A percentile compares a stretch with the other conserved stretches of the same genome.
Evolutionary conservation across 1,284 basidiomycete genomes (phyloP).

Genomic region (Heterobasidion parviporum): DNA sequence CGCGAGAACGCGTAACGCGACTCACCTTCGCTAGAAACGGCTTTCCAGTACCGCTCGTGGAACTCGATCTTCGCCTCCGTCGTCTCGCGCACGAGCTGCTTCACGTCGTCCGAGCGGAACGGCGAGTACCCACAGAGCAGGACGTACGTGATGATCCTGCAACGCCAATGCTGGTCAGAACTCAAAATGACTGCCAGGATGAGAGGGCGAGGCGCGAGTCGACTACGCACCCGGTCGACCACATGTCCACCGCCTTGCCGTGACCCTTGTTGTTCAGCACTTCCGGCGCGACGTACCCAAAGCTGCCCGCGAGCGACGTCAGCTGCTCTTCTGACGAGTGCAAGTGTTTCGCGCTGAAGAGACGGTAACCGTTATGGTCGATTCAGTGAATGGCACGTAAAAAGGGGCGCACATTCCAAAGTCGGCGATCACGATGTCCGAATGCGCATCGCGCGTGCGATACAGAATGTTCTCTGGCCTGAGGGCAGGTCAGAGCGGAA

Average conservation of each 20-base stretch:
- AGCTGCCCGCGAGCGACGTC: constrained; percentile 78
- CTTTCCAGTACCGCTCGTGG: constrained; percentile 91
- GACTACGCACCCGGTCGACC: constrained; percentile 76
- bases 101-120: constrained; percentile 80
- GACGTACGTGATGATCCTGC: constrained; percentile 88
- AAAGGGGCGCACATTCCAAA: constrained; percentile 78
- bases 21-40: constrained; percentile 68
- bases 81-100: constrained; percentile 76
- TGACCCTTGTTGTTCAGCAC: constrained; percentile 81
- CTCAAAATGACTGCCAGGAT: background rate
- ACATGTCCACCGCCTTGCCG: constrained; percentile 88
- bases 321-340: constrained; percentile 74
- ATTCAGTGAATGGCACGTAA: background rate
- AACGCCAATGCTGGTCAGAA: background rate
- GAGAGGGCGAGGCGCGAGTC: background rate
- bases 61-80: constrained; percentile 81
- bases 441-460: constrained; percentile 63
- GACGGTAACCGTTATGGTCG: too few relatives aligned
- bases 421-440: constrained; percentile 87
- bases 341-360: constrained; percentile 73
- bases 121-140: constrained; percentile 90
- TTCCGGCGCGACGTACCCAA: constrained; percentile 94
- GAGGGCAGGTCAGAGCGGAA: background rate
- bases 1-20: background rate
- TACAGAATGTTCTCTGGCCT: constrained; percentile 95